phyloP scores from a whole-genome alignment of 1,284 basidiomycete genomes.

The Cryptococcus maquisensis region DNA sequence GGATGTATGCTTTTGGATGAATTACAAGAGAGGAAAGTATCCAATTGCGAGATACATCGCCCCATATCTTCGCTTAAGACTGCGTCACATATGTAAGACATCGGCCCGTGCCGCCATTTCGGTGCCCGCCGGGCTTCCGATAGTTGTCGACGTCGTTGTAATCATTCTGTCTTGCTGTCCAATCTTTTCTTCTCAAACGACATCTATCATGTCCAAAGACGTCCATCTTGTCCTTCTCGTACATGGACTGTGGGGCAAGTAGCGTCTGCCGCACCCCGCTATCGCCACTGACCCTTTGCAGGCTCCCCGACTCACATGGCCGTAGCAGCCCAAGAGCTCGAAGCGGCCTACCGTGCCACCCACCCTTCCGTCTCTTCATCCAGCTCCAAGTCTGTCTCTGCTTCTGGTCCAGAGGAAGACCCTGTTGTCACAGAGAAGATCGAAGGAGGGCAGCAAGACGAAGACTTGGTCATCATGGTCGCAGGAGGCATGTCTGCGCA shows the following conservation, averaged over 20 bases:
- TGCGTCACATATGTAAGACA: too few species aligned
- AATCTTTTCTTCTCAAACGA: not conserved
- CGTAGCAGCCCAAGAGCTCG: conserved; percentile 36
- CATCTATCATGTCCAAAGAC: conserved; percentile 3
- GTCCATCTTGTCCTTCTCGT: conserved; percentile 46
- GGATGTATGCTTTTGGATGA: too few species aligned
- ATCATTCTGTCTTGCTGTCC: not conserved
- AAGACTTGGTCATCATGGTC: conserved; percentile 39
- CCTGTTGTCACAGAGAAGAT: conserved; percentile 8
- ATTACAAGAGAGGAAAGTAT: too few species aligned
- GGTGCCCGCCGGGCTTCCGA: too few species aligned
- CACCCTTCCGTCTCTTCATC: not conserved
- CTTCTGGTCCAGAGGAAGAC: conserved; percentile 18
- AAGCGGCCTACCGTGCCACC: conserved; percentile 16
- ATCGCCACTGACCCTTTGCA: conserved; percentile 11
- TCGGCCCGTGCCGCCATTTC: too few species aligned
- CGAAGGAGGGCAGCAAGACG: conserved; percentile 3
- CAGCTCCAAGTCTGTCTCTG: not conserved
- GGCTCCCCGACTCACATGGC: conserved; percentile 38
- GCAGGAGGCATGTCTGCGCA: conserved; percentile 41
- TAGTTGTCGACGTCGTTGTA: not conserved
- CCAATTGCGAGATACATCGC: too few species aligned
- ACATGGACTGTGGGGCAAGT: conserved; percentile 47
- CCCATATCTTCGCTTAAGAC: too few species aligned
- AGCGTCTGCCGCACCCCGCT: not conserved